These are phyloP conservation scores for Penicillium dipodomyicola DNA, from an alignment of 495 filamentous ascomycete species.

Conservation along the genomic window DNA sequence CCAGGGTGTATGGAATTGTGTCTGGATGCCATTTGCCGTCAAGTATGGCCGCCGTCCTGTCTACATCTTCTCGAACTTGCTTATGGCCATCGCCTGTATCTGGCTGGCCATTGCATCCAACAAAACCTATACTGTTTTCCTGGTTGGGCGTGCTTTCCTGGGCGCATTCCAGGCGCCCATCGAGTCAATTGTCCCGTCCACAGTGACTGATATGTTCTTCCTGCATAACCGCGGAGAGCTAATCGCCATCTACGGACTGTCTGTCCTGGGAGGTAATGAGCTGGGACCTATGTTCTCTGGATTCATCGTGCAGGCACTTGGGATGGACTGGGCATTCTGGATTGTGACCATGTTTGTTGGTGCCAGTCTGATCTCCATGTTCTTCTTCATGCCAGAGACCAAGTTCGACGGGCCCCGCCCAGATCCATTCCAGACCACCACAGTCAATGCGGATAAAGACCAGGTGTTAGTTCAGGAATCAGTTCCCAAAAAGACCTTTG, in stretches of 20 bases:
- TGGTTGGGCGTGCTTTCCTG: slow-evolving; percentile 47
- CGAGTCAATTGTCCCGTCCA: slow-evolving; percentile 49
- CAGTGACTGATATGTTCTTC: slow-evolving; percentile 58
- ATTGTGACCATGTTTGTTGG: slow-evolving; percentile 49
- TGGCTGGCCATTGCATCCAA: slow-evolving; percentile 43
- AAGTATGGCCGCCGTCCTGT: slow-evolving; percentile 54
- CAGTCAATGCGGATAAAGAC: neutral
- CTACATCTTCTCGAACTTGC: slow-evolving; percentile 33
- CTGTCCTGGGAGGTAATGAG: slow-evolving; percentile 44
- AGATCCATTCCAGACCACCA: slow-evolving; percentile 6
- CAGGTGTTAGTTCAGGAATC: slow-evolving; percentile 2
- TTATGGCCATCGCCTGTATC: slow-evolving; percentile 39
- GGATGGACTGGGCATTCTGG: slow-evolving; percentile 51
- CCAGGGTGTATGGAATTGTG: slow-evolving; percentile 48
- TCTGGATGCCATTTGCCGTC: slow-evolving; percentile 55
- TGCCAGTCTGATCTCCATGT: slow-evolving; percentile 39
- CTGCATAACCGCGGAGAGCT: slow-evolving; percentile 55
- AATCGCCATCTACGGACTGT: slow-evolving; percentile 44
- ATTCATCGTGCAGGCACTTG: slow-evolving; percentile 47
- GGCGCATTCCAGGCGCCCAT: slow-evolving; percentile 51
- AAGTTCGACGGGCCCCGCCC: slow-evolving; percentile 29
- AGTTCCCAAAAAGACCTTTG: slow-evolving; percentile 24
- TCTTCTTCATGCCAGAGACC: slow-evolving; percentile 56
- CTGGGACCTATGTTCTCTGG: slow-evolving; percentile 50
- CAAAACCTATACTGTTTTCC: slow-evolving; percentile 39